phyloP scores from a whole-genome alignment of 192 early-diverging fungal species.

The Podochytrium sp. region DNA sequence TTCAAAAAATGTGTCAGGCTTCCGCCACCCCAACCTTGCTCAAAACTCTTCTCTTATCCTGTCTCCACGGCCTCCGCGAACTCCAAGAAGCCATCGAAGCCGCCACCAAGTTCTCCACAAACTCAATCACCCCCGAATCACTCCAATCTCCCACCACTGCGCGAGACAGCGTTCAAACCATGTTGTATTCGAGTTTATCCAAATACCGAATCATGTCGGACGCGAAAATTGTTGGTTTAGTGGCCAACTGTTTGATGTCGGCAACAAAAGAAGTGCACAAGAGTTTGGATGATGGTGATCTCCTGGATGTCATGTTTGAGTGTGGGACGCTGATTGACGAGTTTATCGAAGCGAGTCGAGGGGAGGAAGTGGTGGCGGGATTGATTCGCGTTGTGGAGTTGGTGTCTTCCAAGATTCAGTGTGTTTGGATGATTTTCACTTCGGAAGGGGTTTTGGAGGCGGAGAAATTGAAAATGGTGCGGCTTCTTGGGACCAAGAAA shows the following conservation, averaged over 20 bases:
- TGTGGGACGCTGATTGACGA: background rate
- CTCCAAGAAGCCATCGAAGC: background rate
- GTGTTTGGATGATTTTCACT: conserved; percentile 26
- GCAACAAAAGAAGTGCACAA: background rate
- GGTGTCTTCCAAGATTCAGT: conserved; percentile 12
- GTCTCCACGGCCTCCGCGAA: background rate
- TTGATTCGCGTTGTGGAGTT: conserved; percentile 16
- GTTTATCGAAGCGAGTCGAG: background rate
- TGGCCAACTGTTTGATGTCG: background rate
- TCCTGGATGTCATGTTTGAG: background rate
- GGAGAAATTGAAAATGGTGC: background rate
- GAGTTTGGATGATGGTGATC: background rate
- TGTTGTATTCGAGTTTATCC: background rate
- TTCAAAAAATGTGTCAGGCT: too few relatives aligned
- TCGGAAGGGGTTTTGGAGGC: background rate
- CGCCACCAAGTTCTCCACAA: background rate
- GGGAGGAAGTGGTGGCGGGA: background rate
- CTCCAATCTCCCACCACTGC: background rate
- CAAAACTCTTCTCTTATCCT: background rate
- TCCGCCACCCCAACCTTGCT: conserved; percentile 2
- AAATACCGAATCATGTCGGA: background rate
- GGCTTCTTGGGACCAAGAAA: background rate
- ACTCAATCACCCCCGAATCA: background rate
- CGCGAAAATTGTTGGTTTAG: background rate
- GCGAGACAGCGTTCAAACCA: background rate